A percentile compares a stretch with the other conserved stretches of the same genome.
Conservation (phyloP, 192 early-diverging fungal genomes). For the Cladochytrium replicatum region DNA sequence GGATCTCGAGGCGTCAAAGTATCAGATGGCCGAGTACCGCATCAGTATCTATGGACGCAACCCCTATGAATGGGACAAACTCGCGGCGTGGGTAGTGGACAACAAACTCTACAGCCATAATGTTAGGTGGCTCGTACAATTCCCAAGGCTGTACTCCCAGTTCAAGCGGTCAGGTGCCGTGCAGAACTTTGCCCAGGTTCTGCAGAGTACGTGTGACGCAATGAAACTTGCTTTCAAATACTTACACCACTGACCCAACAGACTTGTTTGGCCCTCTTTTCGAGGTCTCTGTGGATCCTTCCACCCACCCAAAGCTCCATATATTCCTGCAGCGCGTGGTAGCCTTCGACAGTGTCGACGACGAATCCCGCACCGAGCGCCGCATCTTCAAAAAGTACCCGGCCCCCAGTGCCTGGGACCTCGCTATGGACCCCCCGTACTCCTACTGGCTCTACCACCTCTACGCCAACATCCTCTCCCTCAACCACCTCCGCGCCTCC, state of each 20-base stretch:
- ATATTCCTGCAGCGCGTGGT: constrained; percentile 89
- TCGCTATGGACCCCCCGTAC: constrained; percentile 76
- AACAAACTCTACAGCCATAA: constrained; percentile 85
- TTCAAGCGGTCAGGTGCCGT: constrained; percentile 60
- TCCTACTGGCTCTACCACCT: constrained; percentile 89
- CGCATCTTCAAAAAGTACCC: constrained; percentile 76
- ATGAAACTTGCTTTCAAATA: neutral
- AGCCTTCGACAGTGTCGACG: constrained; percentile 90
- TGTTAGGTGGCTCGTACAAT: constrained; percentile 92
- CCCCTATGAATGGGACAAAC: constrained; percentile 79
- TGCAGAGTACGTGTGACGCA: constrained; percentile 48
- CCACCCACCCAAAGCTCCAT: constrained; percentile 80
- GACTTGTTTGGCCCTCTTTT: constrained; percentile 84
- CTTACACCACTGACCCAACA: constrained; percentile 7
- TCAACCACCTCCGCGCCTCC: constrained; percentile 68
- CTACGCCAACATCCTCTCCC: constrained; percentile 71
- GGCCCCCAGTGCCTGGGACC: constrained; percentile 21
- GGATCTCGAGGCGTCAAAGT: constrained; percentile 87
- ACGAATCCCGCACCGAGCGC: constrained; percentile 82
- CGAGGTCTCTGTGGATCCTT: constrained; percentile 79
- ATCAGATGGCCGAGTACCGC: constrained; percentile 91
- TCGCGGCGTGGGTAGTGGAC: constrained; percentile 84
- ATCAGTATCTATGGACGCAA: constrained; percentile 83
- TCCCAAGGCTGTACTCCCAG: constrained; percentile 83
- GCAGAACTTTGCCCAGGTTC: constrained; percentile 63